phyloP scores from a whole-genome alignment of 129 eudicot genomes.

The Escallonia rubra region DNA sequence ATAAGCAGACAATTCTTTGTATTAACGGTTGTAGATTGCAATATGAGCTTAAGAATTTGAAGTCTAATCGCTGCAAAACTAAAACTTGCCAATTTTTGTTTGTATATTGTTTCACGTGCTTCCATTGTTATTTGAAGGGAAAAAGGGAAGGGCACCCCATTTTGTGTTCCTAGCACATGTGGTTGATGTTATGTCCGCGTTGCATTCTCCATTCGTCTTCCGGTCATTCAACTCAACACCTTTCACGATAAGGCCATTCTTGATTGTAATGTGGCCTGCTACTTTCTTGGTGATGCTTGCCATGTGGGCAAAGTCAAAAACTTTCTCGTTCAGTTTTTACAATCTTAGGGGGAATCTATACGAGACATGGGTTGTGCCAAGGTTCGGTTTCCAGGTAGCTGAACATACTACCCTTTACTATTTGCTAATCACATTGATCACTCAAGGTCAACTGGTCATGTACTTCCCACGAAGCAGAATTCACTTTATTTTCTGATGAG shows the following conservation, averaged over 20 bases:
- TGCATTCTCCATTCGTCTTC: conserved; percentile 56
- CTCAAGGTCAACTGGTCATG: too few relatives aligned
- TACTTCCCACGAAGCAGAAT: too few relatives aligned
- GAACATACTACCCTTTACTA: neutral
- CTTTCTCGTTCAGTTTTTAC: conserved; percentile 50
- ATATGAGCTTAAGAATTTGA: neutral
- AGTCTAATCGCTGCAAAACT: neutral
- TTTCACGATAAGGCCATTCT: conserved; percentile 32
- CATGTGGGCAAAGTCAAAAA: conserved; percentile 64
- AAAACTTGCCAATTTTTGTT: neutral
- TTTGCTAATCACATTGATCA: neutral
- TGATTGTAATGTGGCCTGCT: conserved; percentile 53
- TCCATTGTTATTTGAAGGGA: conserved; percentile 20
- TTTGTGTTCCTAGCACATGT: conserved; percentile 80
- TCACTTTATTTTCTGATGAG: too few relatives aligned
- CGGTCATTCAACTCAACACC: conserved; percentile 69
- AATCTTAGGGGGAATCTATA: conserved; percentile 55
- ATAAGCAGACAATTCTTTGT: neutral
- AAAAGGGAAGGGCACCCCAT: conserved; percentile 60
- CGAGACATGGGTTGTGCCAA: conserved; percentile 64
- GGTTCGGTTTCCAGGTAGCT: conserved; percentile 68
- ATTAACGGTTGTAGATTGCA: neutral
- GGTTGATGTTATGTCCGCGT: conserved; percentile 50
- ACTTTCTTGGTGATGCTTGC: conserved; percentile 34
- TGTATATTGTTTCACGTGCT: conserved; percentile 1